Conservation (phyloP, 2,329 filamentous ascomycete species). For the Pseudogymnoascus sp. region DNA sequence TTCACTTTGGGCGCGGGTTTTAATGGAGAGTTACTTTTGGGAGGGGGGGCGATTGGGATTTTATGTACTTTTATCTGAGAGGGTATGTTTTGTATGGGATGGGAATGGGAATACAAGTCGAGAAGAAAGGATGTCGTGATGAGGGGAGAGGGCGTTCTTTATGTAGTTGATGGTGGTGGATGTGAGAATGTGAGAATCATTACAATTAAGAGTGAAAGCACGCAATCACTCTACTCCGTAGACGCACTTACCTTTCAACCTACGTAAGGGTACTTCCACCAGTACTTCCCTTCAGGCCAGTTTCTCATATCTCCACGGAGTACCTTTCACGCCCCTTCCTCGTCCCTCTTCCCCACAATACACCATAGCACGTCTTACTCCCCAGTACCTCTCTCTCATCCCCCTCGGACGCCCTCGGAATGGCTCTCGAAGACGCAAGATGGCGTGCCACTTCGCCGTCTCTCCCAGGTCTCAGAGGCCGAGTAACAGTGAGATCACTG, state of each 20-base stretch:
- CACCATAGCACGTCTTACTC: slow-evolving; percentile 1
- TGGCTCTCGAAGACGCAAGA: background rate
- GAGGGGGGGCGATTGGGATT: background rate
- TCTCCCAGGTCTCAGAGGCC: background rate
- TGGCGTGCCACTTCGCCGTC: background rate
- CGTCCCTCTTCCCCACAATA: background rate
- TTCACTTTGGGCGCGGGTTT: background rate
- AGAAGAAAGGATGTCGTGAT: background rate
- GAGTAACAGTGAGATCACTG: background rate
- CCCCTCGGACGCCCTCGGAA: slow-evolving; percentile 1
- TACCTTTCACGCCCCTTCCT: background rate
- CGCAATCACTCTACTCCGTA: slow-evolving; percentile 1
- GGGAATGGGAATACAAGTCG: background rate
- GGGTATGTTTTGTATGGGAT: background rate
- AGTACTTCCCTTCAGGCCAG: background rate
- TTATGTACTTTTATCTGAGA: background rate
- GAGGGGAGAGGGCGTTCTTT: background rate
- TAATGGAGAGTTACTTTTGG: background rate
- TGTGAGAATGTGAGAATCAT: background rate
- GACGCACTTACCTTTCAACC: background rate
- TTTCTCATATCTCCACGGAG: background rate
- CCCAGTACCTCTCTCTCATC: background rate
- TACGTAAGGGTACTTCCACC: background rate
- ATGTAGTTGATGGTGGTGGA: slow-evolving; percentile 1
- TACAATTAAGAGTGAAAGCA: background rate